phyloP scores from a whole-genome alignment of 1,284 basidiomycete species.

The Ustilago cynodontis region DNA sequence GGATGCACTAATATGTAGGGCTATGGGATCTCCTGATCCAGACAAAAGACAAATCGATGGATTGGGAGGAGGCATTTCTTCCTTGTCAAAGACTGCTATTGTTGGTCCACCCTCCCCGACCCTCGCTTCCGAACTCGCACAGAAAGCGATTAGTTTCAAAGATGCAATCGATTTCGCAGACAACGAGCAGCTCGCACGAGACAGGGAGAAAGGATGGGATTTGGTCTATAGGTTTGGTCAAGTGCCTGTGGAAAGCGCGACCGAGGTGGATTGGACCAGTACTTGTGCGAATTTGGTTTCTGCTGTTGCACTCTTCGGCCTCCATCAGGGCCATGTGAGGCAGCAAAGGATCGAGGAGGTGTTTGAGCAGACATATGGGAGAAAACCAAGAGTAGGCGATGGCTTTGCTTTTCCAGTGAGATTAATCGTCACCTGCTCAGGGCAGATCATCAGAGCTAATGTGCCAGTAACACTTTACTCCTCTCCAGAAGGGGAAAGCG shows the following conservation, averaged over 20 bases:
- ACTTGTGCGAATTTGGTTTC: constrained; percentile 68
- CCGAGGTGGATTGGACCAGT: constrained; percentile 60
- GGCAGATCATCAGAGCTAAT: constrained; percentile 57
- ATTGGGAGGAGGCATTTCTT: constrained; percentile 80
- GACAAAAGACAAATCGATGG: constrained; percentile 82
- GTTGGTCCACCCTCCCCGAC: constrained; percentile 70
- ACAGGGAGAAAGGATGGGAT: constrained; percentile 52
- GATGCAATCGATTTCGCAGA: constrained; percentile 57
- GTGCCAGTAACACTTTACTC: constrained; percentile 43
- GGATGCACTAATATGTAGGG: constrained; percentile 76
- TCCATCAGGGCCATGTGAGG: constrained; percentile 38
- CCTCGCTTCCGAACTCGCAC: constrained; percentile 4
- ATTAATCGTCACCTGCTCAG: constrained; percentile 55
- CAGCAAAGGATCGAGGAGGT: constrained; percentile 25
- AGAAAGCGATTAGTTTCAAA: background rate
- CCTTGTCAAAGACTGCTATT: constrained; percentile 83
- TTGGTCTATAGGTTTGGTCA: constrained; percentile 68
- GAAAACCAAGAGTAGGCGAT: constrained; percentile 8
- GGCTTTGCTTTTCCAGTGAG: constrained; percentile 38
- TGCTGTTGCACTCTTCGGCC: constrained; percentile 60
- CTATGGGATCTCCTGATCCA: constrained; percentile 83
- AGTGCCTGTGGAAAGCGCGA: constrained; percentile 56
- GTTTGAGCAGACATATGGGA: constrained; percentile 1
- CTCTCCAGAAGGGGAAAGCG: background rate
- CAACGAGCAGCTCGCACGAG: constrained; percentile 25